Conservation (phyloP, 257 asterid species). For the Salvia rosmarinus region DNA sequence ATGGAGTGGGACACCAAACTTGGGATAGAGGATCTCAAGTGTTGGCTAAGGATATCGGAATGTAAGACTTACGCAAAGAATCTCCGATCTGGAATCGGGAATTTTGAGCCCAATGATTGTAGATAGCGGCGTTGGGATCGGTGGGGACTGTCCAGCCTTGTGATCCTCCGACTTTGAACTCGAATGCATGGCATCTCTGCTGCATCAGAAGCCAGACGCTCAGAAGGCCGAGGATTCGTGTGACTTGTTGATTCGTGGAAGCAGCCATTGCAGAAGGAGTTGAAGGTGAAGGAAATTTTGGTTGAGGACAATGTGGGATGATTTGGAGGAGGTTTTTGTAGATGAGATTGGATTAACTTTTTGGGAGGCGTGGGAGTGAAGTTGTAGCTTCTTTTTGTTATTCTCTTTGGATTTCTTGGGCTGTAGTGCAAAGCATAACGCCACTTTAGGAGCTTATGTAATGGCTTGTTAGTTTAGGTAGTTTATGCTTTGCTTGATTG, state of each 20-base stretch:
- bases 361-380: constrained; percentile 51
- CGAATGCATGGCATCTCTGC: constrained; percentile 49
- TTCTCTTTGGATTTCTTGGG: constrained; percentile 48
- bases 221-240: constrained; percentile 39
- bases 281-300: too few relatives aligned
- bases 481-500: constrained; percentile 68
- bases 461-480: constrained; percentile 1
- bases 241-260: constrained; percentile 13
- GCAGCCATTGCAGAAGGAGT: constrained; percentile 56
- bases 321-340: constrained; percentile 46
- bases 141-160: constrained; percentile 67
- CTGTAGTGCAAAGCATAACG: constrained; percentile 42
- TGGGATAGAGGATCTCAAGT: too few relatives aligned
- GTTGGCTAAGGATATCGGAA: too few relatives aligned
- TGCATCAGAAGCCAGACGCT: constrained; percentile 43
- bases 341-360: constrained; percentile 36
- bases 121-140: constrained; percentile 51
- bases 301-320: background rate
- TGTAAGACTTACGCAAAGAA: constrained; percentile 42
- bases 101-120: constrained; percentile 59
- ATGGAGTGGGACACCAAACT: too few relatives aligned
- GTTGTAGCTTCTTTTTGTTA: constrained; percentile 49
- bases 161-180: constrained; percentile 71
- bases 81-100: constrained; percentile 58
- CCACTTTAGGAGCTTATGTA: constrained; percentile 19